These are phyloP conservation scores for Oenanthe javanica DNA, from an alignment of 140 eudicot genomes.

Conservation along the genomic window DNA sequence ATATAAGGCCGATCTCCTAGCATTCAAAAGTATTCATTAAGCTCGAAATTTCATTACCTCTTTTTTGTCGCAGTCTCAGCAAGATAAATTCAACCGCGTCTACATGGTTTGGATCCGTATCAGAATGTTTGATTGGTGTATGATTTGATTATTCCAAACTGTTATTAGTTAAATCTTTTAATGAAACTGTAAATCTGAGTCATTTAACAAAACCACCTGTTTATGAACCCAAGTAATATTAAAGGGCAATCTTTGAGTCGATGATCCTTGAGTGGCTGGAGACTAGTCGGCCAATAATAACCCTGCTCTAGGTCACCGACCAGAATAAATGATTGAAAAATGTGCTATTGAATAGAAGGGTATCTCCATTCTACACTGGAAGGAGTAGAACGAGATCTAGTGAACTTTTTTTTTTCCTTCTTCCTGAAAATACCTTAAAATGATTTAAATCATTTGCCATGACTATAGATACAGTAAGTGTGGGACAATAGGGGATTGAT, in stretches of 20 bases:
- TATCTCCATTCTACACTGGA: not conserved
- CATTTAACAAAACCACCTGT: not conserved
- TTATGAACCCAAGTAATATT: not conserved
- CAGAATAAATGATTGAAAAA: not conserved
- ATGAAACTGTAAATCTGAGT: not conserved
- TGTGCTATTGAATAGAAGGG: not conserved
- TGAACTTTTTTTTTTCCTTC: not conserved
- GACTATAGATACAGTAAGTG: not conserved
- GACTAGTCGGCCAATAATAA: not conserved
- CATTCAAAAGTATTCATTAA: not conserved
- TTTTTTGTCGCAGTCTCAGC: not conserved
- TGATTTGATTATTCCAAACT: not conserved
- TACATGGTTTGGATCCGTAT: not conserved
- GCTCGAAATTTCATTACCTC: not conserved
- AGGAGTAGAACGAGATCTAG: not conserved
- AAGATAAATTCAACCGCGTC: not conserved
- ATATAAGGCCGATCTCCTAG: not conserved
- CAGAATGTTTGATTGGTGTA: not conserved
- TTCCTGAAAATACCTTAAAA: not conserved
- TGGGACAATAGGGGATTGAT: not conserved
- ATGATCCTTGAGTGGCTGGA: not conserved
- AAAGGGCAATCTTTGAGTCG: not conserved
- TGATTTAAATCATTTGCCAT: not conserved
- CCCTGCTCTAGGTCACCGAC: not conserved
- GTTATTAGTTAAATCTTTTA: too few relatives aligned